Conservation (phyloP, 2,329 filamentous ascomycete genomes). For the Cladophialophora immunda region DNA sequence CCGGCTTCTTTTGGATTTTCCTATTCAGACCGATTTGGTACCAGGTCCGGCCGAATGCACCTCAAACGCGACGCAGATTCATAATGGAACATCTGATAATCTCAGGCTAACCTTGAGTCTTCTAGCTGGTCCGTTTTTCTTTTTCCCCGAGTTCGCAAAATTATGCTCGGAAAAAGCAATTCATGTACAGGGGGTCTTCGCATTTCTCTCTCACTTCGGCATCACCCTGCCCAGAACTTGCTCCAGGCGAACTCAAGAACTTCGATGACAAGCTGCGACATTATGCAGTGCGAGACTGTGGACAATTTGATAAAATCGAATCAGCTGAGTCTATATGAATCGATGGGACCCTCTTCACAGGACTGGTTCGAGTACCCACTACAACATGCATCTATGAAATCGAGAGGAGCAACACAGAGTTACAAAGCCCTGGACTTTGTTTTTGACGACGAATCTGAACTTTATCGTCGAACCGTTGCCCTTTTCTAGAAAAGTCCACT, state of each 20-base stretch:
- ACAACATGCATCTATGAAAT: not conserved
- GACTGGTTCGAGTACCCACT: not conserved
- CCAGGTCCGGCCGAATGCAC: not conserved
- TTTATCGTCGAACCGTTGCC: not conserved
- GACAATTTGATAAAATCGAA: not conserved
- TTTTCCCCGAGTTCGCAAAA: not conserved
- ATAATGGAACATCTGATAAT: not conserved
- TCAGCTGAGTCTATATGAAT: not conserved
- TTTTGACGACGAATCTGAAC: not conserved
- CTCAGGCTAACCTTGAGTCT: not conserved
- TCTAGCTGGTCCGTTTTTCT: not conserved
- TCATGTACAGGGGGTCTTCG: not conserved
- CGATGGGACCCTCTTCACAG: not conserved
- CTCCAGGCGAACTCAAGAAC: not conserved
- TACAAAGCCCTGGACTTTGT: not conserved
- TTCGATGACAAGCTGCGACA: not conserved
- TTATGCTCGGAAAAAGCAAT: not conserved
- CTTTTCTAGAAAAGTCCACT: not conserved
- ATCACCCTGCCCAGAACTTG: not conserved
- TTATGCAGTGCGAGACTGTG: not conserved
- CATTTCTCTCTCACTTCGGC: not conserved
- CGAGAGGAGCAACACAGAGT: not conserved
- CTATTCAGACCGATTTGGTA: conserved; percentile 1
- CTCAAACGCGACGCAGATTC: not conserved
- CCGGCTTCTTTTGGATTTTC: not conserved